Conservation (phyloP, 2,329 filamentous ascomycete genomes). For the Penicillium polonicum region DNA sequence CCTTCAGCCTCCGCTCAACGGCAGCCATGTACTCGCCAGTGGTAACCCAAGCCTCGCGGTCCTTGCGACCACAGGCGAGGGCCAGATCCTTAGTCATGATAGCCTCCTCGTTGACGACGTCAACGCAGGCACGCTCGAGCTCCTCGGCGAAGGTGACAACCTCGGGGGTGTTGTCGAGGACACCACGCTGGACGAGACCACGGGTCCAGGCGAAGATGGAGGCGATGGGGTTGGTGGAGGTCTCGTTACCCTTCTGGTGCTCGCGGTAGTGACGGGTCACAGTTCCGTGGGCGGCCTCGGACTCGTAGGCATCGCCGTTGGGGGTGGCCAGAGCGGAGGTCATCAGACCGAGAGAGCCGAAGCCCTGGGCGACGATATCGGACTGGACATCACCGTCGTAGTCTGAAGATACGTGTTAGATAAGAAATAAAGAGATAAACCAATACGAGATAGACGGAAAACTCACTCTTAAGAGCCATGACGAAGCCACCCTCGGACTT, state of each 20-base stretch:
- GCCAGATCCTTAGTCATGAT: constrained; percentile 99
- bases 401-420: constrained; percentile 55
- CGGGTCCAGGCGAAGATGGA: constrained; percentile 99
- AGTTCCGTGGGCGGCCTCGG: constrained; percentile 95
- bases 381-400: constrained; percentile 99
- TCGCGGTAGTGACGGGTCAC: constrained; percentile 98
- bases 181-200: constrained; percentile 86
- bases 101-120: constrained; percentile 88
- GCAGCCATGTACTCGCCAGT: constrained; percentile 89
- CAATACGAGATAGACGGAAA: background rate
- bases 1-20: constrained; percentile 86
- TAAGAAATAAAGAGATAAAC: background rate
- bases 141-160: constrained; percentile 86
- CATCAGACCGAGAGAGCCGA: constrained; percentile 97
- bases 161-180: constrained; percentile 82
- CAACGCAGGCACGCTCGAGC: constrained; percentile 88
- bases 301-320: constrained; percentile 94
- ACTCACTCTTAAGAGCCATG: constrained; percentile 95
- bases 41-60: constrained; percentile 81
- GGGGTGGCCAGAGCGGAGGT: constrained; percentile 96
- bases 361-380: constrained; percentile 96
- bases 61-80: constrained; percentile 87
- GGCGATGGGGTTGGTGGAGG: constrained; percentile 96
- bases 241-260: constrained; percentile 96
- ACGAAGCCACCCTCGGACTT: constrained; percentile 96